Base-by-base conservation (phyloP, 306 rosid species). In the Castanopsis chinensis region DNA sequence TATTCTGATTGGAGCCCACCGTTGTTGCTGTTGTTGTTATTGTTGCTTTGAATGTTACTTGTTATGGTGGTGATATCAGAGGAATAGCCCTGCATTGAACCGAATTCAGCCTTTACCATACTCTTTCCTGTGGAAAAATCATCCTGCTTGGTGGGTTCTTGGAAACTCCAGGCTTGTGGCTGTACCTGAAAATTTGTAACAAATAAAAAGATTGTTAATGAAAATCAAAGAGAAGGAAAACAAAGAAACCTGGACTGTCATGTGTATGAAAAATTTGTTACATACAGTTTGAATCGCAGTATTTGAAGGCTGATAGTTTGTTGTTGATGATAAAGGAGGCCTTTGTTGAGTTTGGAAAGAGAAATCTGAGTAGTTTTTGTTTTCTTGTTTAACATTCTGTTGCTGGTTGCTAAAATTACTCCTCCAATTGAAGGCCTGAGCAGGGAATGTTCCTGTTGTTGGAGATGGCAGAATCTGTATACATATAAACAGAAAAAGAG, bases 381-480 rank as follows among this genome's bases (percentile, higher is more conserved):
- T 81, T 79, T 93, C 95, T 80, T 88, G 73, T 60, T 93, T 93
- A 59, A 89, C 77, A 35, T n/a, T 86, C 18, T 90, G 85, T 33
- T 79, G 86, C 71, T 86, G 75, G 73, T 74, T 86, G 6, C 49
- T 82, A 72, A 79, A 86, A 83, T 74, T 84, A 73, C 18, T 85
- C 79, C 83, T 90, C 97, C 93, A 91, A 73, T 86, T 85, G 77
- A 80, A 84, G 56, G 80, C 51, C 23, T 88, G 96, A 76, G 85
- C 81, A n/a, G 90, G 87, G 81, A 90, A 87, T 69, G 86, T 57
- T 76, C 98, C 97, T 0, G 97, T 91, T 6, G 98, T 93, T 75
- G 98, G 97, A 82, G 98, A 93, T 25, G 95, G 91, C 73, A 91
- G 76, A 89, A 79, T 76, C 97, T 91, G 81, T 18, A 64, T 41